These are phyloP conservation scores for Talaromyces adpressus DNA, from an alignment of 495 filamentous ascomycete genomes.

Conservation along the genomic window DNA sequence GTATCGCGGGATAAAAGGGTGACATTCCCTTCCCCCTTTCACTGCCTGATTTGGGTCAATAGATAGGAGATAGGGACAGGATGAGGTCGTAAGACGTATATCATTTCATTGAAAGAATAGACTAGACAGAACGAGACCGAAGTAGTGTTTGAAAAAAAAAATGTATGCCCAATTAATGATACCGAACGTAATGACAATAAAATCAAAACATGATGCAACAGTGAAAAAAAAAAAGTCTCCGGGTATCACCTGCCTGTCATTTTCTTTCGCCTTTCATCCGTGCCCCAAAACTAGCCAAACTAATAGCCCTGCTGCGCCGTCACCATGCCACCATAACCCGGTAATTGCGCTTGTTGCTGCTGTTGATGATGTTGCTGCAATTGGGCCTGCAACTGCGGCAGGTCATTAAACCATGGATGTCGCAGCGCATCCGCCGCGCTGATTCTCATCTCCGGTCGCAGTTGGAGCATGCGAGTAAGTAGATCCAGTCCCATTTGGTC, in stretches of 20 bases:
- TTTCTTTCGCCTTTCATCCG: not conserved
- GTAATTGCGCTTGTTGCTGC: constrained; percentile 23
- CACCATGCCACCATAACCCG: constrained; percentile 36
- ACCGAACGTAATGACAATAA: not conserved
- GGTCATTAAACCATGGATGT: constrained; percentile 84
- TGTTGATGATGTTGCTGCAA: constrained; percentile 41
- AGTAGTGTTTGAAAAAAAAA: not conserved
- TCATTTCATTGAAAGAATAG: not conserved
- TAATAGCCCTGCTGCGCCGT: constrained; percentile 35
- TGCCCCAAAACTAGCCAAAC: not conserved
- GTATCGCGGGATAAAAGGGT: not conserved
- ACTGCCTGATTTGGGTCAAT: not conserved
- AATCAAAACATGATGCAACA: constrained; percentile 8
- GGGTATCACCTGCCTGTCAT: constrained; percentile 11
- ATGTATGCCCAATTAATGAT: constrained; percentile 16
- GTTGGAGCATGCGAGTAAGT: constrained; percentile 81
- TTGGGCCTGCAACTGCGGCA: constrained; percentile 45
- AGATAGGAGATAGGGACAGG: not conserved
- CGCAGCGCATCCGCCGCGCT: constrained; percentile 74
- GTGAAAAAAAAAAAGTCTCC: constrained; percentile 4
- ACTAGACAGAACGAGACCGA: not conserved
- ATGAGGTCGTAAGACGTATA: not conserved
- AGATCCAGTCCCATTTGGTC: constrained; percentile 81
- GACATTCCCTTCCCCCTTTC: not conserved
- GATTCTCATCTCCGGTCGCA: constrained; percentile 87